phyloP scores from a whole-genome alignment of 495 filamentous ascomycete genomes.

The Penicillium coffeae region DNA sequence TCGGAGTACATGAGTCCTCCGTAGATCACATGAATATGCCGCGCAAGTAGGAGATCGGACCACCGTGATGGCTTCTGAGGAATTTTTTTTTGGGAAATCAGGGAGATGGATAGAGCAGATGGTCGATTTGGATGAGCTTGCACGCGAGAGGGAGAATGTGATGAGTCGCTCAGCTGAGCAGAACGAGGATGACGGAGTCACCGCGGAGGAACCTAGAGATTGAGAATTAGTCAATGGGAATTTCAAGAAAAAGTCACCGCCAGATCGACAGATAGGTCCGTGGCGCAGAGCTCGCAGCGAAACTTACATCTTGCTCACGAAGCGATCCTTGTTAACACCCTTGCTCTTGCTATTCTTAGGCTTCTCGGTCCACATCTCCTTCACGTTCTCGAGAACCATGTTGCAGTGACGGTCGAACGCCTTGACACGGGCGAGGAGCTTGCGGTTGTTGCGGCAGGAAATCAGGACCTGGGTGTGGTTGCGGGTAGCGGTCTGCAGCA shows the following conservation, averaged over 20 bases:
- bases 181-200: slow-evolving; percentile 88
- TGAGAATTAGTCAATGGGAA: slow-evolving; percentile 2
- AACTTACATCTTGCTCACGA: slow-evolving; percentile 95
- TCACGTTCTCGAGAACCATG: slow-evolving; percentile 96
- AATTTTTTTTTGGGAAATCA: slow-evolving; percentile 10
- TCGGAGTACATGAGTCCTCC: slow-evolving; percentile 19
- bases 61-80: no score
- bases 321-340: slow-evolving; percentile 95
- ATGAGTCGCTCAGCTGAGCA: slow-evolving; percentile 63
- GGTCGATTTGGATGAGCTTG: slow-evolving; percentile 12
- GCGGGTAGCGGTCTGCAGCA: slow-evolving; percentile 87
- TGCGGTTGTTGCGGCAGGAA: slow-evolving; percentile 84
- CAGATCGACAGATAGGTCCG: not conserved
- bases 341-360: slow-evolving; percentile 85
- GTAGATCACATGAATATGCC: slow-evolving; percentile 5
- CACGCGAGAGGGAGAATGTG: slow-evolving; percentile 7
- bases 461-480: slow-evolving; percentile 87
- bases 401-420: slow-evolving; percentile 94
- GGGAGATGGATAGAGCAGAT: slow-evolving; percentile 5
- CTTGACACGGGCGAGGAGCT: slow-evolving; percentile 75
- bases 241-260: not conserved
- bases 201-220: slow-evolving; percentile 78
- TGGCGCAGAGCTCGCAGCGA: not conserved
- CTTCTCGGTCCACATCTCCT: slow-evolving; percentile 99
- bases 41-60: slow-evolving; percentile 16